Base-by-base conservation (phyloP, 1,284 basidiomycete genomes). In the Porodaedalea pini region DNA sequence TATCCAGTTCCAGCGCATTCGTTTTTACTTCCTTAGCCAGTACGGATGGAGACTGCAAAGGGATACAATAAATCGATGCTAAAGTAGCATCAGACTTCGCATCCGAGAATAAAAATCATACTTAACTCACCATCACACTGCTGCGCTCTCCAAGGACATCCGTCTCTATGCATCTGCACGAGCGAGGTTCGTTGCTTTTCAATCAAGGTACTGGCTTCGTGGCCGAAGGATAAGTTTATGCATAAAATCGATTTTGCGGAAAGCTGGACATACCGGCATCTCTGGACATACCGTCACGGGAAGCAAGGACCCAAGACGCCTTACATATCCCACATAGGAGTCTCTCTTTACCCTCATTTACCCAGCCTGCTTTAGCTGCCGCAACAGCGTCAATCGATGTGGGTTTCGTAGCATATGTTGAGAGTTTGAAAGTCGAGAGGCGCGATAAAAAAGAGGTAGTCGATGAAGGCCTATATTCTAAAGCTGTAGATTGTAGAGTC, bases 361-460 rank as follows among this genome's bases (percentile, higher is more conserved):
- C 73, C 89, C 89, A 92, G 1, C 89, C 89, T 65, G 85, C 87
- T 66, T 81, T 86, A 0, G 88, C 77, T 1, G 90, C 88, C 23
- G 88, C 83, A 10, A 90, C 87, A 1, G 89, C 85, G 61, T 92
- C 82, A 29, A 91, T 83, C 10, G 76, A 72, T 1, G 79, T 54
- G 0, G 89, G 88, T 67, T 92, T 92, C 62, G 86, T 87, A 23
- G 85, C 76, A 63, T 90, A 92, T 0, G 89, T 90, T 4, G 85
- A 73, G 17, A 90, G 77, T 67, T 86, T 91, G 70, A 80, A 92
- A 0, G 89, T 90, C 0, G 81, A 74, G 2, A 92, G 78, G 32
- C 90, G 86, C 13, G 78, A 73, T 31, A 92, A 71, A 66, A 92
- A 88, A 1, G 84, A 87, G 1, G 79, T 69, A 4, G 79, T 78